A percentile compares a stretch with the other conserved stretches of the same genome.
These are phyloP conservation scores for Yamadazyma dushanensis DNA, from an alignment of 1,139 yeast species.

Conservation along the genomic window DNA sequence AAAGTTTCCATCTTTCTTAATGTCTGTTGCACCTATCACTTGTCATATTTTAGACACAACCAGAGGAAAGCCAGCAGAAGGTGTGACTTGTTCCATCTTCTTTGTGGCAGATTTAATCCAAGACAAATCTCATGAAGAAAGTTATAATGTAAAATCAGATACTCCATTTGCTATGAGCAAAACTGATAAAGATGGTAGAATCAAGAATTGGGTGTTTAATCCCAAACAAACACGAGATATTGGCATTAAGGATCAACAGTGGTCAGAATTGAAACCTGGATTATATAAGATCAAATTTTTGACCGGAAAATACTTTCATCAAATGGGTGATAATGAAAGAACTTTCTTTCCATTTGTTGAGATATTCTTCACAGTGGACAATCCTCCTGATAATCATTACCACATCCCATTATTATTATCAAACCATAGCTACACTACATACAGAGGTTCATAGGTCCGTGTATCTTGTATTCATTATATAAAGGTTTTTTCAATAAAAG, in stretches of 20 bases:
- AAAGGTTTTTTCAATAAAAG: slow-evolving; percentile 32
- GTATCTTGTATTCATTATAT: neutral
- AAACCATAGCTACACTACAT: slow-evolving; percentile 84
- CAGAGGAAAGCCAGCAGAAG: slow-evolving; percentile 75
- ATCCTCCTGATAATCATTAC: slow-evolving; percentile 75
- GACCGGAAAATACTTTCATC: slow-evolving; percentile 63
- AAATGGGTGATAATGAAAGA: slow-evolving; percentile 26
- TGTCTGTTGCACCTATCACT: slow-evolving; percentile 61
- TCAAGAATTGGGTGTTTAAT: slow-evolving; percentile 62
- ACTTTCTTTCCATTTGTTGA: slow-evolving; percentile 87
- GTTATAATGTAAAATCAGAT: slow-evolving; percentile 26
- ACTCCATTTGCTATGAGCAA: slow-evolving; percentile 59
- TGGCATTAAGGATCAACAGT: slow-evolving; percentile 32
- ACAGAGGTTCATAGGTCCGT: slow-evolving; percentile 63
- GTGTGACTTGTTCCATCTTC: slow-evolving; percentile 61
- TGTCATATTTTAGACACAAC: slow-evolving; percentile 88
- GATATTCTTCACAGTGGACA: slow-evolving; percentile 62
- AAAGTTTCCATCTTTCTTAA: slow-evolving; percentile 5
- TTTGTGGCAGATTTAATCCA: slow-evolving; percentile 29
- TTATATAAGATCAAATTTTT: slow-evolving; percentile 73
- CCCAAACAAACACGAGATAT: slow-evolving; percentile 28
- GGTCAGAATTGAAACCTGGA: slow-evolving; percentile 56
- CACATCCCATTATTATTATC: slow-evolving; percentile 84
- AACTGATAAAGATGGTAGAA: slow-evolving; percentile 79
- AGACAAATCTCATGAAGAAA: slow-evolving; percentile 25